Conservation (phyloP, 2,329 filamentous ascomycete species). For the Fusarium papillatum region DNA sequence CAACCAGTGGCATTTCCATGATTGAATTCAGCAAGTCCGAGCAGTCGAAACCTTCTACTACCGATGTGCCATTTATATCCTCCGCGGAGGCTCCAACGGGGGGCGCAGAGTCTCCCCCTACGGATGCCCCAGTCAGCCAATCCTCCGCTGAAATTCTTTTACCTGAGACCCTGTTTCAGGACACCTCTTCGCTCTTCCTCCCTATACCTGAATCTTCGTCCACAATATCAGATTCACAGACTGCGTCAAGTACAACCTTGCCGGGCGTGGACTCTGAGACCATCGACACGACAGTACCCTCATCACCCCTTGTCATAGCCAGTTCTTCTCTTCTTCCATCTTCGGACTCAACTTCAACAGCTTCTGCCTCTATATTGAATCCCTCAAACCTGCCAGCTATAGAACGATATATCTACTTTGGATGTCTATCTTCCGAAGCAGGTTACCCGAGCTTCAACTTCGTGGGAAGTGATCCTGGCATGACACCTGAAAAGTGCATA, state of each 20-base stretch:
- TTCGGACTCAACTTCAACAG: neutral
- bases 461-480: conserved; percentile 1
- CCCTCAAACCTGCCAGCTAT: conserved; percentile 19
- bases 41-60: neutral
- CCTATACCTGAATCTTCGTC: neutral
- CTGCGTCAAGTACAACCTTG: neutral
- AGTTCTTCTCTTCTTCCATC: neutral
- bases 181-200: neutral
- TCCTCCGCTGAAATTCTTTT: neutral
- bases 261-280: neutral
- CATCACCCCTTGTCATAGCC: neutral
- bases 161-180: neutral
- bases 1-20: neutral
- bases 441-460: conserved; percentile 31
- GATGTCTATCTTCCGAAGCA: conserved; percentile 22
- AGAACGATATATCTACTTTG: conserved; percentile 15
- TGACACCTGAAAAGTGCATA: conserved; percentile 26
- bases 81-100: neutral
- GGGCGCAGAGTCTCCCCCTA: neutral
- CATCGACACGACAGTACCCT: neutral
- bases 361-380: neutral
- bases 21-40: neutral
- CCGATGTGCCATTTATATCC: neutral
- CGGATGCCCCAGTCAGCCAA: neutral
- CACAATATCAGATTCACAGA: neutral